Base-by-base conservation (phyloP, 306 rosid species). In the Castanopsis chinensis region DNA sequence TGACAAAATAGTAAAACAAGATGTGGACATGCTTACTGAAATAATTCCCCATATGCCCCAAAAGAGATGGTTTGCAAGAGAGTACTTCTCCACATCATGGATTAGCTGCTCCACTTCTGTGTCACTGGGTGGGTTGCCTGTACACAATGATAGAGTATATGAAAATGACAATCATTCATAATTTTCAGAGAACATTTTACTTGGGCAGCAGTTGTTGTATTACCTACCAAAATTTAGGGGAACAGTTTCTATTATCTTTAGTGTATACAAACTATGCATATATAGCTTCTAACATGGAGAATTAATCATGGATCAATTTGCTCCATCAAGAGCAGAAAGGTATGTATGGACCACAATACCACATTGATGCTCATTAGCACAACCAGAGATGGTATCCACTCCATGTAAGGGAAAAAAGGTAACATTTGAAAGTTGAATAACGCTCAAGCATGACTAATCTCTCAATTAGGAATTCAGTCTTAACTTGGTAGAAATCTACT, bases 21-120 rank as follows among this genome's bases (percentile, higher is more conserved):
- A 69, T 4, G 58, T 1, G 49, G 65, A 78, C 60, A 56, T 71
- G 8, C 79, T 85, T 82, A 95, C 99, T 41, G 99, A 95, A 71
- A 93, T 95, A 57, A 93, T 85, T 69, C 97, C 99, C 99, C 99
- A 95, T 77, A 95, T 82, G 54, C 98, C 96, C 99, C 99, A 95
- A 33, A 91, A 86, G 19, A 95, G 75, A 88, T 95, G 99, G 86
- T 85, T 95, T 71, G 93, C 93, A 55, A 90, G 84, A 52, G 97
- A 88, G 90, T 85, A 93, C 55, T 78, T 90, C 84, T 95, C 98
- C 65, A 70, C 74, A 12, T 85, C 87, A 51, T 76, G 53, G 58
- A 90, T 79, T 59, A 95, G 79, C 77, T 85, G 74, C 72, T 85
- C 91, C 80, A 91, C 93, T 81, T 90, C 91, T 65, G 65, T 88